These are phyloP conservation scores for Pseudocercospora cruenta DNA, from an alignment of 2,329 filamentous ascomycete species.

Conservation along the genomic window DNA sequence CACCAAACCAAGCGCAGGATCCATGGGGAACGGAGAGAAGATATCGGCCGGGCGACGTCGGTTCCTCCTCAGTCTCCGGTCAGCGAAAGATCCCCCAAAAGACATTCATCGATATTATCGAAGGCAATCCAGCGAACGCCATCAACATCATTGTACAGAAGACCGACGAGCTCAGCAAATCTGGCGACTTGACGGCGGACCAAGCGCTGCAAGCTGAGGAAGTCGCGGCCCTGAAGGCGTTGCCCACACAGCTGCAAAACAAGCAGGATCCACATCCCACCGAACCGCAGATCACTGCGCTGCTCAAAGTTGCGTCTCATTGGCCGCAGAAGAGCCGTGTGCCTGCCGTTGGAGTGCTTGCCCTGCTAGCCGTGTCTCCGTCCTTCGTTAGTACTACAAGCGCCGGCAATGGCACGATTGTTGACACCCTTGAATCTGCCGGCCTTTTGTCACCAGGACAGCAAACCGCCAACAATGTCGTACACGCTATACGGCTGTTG, in stretches of 20 bases:
- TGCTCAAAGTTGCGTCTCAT: conserved; percentile 68
- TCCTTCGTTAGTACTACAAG: conserved; percentile 65
- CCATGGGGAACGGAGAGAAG: conserved; percentile 77
- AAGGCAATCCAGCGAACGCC: conserved; percentile 40
- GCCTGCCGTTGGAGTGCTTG: conserved; percentile 82
- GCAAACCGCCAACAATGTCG: conserved; percentile 73
- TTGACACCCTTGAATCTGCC: conserved; percentile 61
- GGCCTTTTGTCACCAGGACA: conserved; percentile 61
- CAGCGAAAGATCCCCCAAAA: conserved; percentile 37
- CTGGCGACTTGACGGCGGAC: conserved; percentile 40
- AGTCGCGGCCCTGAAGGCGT: conserved; percentile 61
- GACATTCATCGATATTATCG: conserved; percentile 36
- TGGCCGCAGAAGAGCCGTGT: conserved; percentile 84
- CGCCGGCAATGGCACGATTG: conserved; percentile 58
- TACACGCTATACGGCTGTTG: conserved; percentile 81
- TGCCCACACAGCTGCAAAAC: conserved; percentile 67
- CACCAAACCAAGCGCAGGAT: conserved; percentile 61
- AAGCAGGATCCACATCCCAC: conserved; percentile 46
- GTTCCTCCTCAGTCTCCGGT: conserved; percentile 39
- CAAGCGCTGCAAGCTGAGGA: conserved; percentile 74
- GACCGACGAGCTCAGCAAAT: conserved; percentile 68
- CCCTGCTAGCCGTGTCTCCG: conserved; percentile 74
- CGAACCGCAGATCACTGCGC: conserved; percentile 55
- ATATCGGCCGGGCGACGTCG: conserved; percentile 73
- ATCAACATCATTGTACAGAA: conserved; percentile 70